Percentiles rank a stretch among this genome's conserved stretches.
Evolutionary conservation across 805 yeast genomes (phyloP).

Genomic region (Candida ascalaphidarum): DNA sequence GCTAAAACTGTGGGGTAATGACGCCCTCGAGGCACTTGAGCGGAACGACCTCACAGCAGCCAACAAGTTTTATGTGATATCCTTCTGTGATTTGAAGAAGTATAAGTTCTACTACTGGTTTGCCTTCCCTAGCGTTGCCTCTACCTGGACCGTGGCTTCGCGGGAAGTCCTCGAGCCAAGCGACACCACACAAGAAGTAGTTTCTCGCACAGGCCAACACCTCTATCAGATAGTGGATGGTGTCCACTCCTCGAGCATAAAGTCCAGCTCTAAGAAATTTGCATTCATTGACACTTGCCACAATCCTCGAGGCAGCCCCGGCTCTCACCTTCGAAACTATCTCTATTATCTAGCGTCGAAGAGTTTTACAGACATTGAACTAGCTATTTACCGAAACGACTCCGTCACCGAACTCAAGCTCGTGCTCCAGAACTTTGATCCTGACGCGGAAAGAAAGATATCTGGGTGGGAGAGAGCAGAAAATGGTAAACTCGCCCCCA

Average conservation of each 20-base stretch:
- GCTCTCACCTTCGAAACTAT: constrained; percentile 52
- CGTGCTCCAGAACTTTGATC: constrained; percentile 5
- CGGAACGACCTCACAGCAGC: constrained; percentile 28
- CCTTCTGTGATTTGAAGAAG: constrained; percentile 85
- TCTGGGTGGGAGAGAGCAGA: constrained; percentile 90
- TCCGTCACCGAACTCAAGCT: constrained; percentile 10
- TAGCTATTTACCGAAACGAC: constrained; percentile 17
- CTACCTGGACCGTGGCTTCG: constrained; percentile 39
- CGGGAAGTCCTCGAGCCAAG: no score
- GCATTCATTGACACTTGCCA: constrained; percentile 26
- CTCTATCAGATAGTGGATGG: background rate
- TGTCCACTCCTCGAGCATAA: background rate
- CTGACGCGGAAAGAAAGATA: constrained; percentile 20
- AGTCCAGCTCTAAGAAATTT: constrained; percentile 7
- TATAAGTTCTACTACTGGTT: constrained; percentile 88
- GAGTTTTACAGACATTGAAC: constrained; percentile 11
- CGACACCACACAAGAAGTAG: constrained; percentile 1
- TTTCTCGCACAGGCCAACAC: no score
- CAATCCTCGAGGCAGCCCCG: constrained; percentile 23
- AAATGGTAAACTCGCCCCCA: constrained; percentile 70
- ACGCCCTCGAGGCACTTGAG: constrained; percentile 9
- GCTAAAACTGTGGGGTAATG: constrained; percentile 32
- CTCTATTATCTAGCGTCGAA: constrained; percentile 35
- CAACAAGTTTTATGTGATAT: constrained; percentile 29
- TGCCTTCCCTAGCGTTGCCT: constrained; percentile 59